Base-by-base conservation (phyloP, 83 land plant genomes). In the Diphasiastrum complanatum region DNA sequence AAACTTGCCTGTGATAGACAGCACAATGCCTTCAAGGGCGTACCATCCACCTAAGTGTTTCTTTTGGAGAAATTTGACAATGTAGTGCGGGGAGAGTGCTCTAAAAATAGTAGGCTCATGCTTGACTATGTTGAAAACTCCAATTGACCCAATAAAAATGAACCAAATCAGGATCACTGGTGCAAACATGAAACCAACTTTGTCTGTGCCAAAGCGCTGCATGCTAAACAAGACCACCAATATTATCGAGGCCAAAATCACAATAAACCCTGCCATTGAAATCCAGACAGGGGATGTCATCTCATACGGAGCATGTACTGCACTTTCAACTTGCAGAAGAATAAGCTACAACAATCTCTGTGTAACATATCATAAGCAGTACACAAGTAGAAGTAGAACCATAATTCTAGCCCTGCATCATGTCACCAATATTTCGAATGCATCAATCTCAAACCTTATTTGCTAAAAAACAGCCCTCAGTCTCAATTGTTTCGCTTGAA, bases 231-330 rank as follows among this genome's bases (percentile, higher is more conserved):
- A 41, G 26, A 22, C 48, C 29, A 60, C 48, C 49, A 60, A 28
- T 6, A 60, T 41, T 4, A 60, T 38, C 28, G 43, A 60, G 23
- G 63, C 63, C 2, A 60, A 19, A 3, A 20, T 31, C 27, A 60
- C 48, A 22, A 60, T 47, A 40, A 16, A 3, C 25, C 26, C 63
- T 60, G 63, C 19, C 28, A 22, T 12, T 2, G 49, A 19, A 43
- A 25, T 16, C 40, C 49, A 38, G 12, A 60, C 14, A 16, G 20
- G 30, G 60, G 20, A 14, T 69, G 64, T 37, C 48, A 84, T 89
- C 75, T 77, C 79, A 58, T 36, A 66, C 74, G 60, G 84, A 75
- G 47, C 84, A 78, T 6, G 69, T 60, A 0, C 0, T 38, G 18
- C 56, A 38, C 25, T 19, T 6, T 0, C 0, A 38, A 40, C 63